Evolutionary conservation across 1,284 basidiomycete genomes (phyloP), one percentile per base, ranked within the genome.

Genomic region (Ceratobasidium theobromae): DNA sequence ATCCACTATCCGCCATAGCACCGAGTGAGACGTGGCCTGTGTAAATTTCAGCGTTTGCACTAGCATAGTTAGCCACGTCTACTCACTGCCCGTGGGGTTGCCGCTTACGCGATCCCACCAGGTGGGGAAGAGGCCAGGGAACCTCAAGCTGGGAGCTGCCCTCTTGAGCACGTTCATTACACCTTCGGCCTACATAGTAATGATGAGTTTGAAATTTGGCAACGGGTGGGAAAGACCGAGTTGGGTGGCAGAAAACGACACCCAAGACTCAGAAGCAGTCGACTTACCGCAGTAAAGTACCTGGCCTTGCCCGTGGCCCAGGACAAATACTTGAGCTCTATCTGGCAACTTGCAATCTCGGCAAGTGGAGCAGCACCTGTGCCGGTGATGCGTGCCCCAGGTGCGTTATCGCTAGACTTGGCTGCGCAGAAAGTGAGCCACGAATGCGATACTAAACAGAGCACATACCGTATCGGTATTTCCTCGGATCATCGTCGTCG

Each of bases 1-100:
- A 73, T 67, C 81, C 83, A 71, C 88, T 89, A 70, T 91, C 88
- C 1, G 86, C 85, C 49, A 78, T 79, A 0, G 81, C 84, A 14
- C 88, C 88, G 3, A 87, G 82, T 0, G 85, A 86, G 21, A 86
- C 70, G 70, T 77, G 80, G 23, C 73, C 82, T 84, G 67, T 1
- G 11, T 18, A 32, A 58, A 57, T 3, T 21, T 11, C 6, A 49
- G 18, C 18, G 5, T 18, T 25, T 18, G 12, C 14, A 32, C 25
- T n/a, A 53, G 18, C 18, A 21, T 43, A 23, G 2, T 18, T 66
- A 21, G 27, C 71, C n/a, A 30, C 64, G 32, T 33, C 16, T 2
- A 58, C 69, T 58, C 27, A 72, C 72, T 57, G 41, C 68, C 68
- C 12, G 48, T 16, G 27, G 68, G 69, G 38, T 38, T 45, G 1